A percentile compares a stretch with the other conserved stretches of the same genome.
phyloP scores from a whole-genome alignment of 441 rosid species.

The Iberis amara region DNA sequence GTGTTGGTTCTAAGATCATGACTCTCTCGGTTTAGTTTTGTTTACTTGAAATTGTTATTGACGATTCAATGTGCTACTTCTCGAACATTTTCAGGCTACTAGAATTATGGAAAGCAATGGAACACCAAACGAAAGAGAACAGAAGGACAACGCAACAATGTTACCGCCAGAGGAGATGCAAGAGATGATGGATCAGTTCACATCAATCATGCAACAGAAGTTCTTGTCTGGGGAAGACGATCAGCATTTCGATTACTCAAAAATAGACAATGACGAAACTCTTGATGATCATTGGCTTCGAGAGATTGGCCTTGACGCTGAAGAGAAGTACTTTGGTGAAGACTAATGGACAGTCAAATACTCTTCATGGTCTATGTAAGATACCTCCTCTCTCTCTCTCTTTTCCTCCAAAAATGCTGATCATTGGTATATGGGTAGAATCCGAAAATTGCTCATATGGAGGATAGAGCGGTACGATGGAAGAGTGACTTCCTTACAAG shows the following conservation, averaged over 20 bases:
- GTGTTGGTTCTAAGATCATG: neutral
- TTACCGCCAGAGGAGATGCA: conserved; percentile 56
- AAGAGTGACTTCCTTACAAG: no score
- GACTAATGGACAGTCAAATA: conserved; percentile 34
- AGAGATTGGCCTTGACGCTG: conserved; percentile 72
- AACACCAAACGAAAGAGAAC: conserved; percentile 6
- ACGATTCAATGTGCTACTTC: neutral
- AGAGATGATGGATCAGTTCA: conserved; percentile 82
- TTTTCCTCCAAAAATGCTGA: neutral
- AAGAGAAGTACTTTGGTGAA: conserved; percentile 78
- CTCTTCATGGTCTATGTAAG: conserved; percentile 9
- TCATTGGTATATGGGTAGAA: neutral
- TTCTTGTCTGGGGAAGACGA: conserved; percentile 82
- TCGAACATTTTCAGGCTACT: conserved; percentile 16
- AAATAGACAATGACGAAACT: conserved; percentile 73
- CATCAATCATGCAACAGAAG: conserved; percentile 76
- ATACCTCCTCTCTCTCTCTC: neutral
- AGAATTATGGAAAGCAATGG: conserved; percentile 17
- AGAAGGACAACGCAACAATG: conserved; percentile 27
- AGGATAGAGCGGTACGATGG: no score
- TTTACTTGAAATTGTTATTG: neutral
- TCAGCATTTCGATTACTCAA: conserved; percentile 73
- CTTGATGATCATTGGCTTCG: conserved; percentile 92
- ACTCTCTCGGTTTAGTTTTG: neutral
- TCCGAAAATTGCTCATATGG: neutral